phyloP scores from a whole-genome alignment of 2,329 filamentous ascomycete species.

The Claviceps citrina region DNA sequence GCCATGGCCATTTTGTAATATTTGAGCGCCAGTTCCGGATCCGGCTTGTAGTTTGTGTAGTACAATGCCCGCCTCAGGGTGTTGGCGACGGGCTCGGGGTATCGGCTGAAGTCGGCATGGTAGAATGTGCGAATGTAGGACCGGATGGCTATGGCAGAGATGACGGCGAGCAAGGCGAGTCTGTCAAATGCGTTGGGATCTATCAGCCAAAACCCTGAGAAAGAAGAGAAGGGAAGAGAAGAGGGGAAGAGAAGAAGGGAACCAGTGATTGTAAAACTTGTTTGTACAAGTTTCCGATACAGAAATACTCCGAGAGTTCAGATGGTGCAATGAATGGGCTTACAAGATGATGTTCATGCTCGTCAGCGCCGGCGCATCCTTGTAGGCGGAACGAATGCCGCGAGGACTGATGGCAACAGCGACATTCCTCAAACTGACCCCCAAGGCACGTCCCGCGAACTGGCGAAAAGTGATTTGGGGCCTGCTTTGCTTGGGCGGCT shows the following conservation, averaged over 20 bases:
- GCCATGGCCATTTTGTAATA: slow-evolving; percentile 71
- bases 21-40: slow-evolving; percentile 62
- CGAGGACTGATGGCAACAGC: slow-evolving; percentile 19
- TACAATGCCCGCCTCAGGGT: slow-evolving; percentile 74
- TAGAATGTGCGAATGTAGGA: slow-evolving; percentile 42
- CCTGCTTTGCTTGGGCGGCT: slow-evolving; percentile 9
- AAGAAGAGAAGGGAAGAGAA: no score
- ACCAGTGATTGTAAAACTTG: no score
- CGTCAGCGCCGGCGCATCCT: slow-evolving; percentile 17
- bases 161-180: slow-evolving; percentile 14
- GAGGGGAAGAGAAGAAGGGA: background rate
- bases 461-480: slow-evolving; percentile 19
- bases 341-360: slow-evolving; percentile 19
- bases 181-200: slow-evolving; percentile 10
- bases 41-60: slow-evolving; percentile 62
- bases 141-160: slow-evolving; percentile 18
- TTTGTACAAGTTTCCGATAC: no score
- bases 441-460: slow-evolving; percentile 16
- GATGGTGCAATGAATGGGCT: slow-evolving; percentile 3
- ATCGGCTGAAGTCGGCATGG: slow-evolving; percentile 37
- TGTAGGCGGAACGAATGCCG: slow-evolving; percentile 20
- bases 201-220: no score
- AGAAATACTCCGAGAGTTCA: no score
- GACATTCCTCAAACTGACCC: slow-evolving; percentile 20
- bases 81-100: slow-evolving; percentile 57